Evolutionary conservation across 2,329 filamentous ascomycete genomes (phyloP).

Genomic region (Scedosporium dehoogii): DNA sequence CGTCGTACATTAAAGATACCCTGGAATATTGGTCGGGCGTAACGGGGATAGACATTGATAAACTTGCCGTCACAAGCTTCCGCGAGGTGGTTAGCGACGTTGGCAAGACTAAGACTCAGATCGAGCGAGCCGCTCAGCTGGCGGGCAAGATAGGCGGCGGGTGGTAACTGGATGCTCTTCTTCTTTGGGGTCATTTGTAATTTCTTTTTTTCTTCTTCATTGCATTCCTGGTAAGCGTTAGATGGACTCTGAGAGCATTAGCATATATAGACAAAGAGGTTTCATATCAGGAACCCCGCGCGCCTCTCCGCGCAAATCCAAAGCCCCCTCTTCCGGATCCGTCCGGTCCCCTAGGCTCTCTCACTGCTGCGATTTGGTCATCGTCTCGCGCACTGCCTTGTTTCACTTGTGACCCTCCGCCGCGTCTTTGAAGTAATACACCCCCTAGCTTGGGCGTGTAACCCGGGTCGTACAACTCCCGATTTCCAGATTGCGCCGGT

Average conservation of each 20-base stretch:
- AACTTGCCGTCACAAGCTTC: conserved; percentile 76
- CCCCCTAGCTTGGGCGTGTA: conserved; percentile 56
- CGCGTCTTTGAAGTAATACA: conserved; percentile 29
- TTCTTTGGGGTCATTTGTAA: conserved; percentile 3
- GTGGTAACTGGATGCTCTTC: conserved; percentile 49
- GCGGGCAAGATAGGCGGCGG: conserved; percentile 87
- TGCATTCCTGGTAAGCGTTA: neutral
- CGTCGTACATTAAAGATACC: conserved; percentile 53
- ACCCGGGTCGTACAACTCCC: conserved; percentile 70
- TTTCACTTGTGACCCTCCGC: conserved; percentile 22
- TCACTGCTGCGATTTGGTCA: conserved; percentile 59
- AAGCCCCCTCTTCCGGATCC: conserved; percentile 67
- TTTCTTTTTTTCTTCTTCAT: conserved; percentile 6
- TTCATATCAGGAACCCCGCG: conserved; percentile 29
- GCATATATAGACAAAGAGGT: conserved; percentile 7
- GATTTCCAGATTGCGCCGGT: conserved; percentile 18
- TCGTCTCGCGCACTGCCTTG: conserved; percentile 44
- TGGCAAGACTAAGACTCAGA: conserved; percentile 65
- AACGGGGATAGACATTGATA: conserved; percentile 61
- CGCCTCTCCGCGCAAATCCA: conserved; percentile 56
- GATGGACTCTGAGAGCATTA: neutral
- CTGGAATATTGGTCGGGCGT: conserved; percentile 67
- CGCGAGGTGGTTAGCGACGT: conserved; percentile 92
- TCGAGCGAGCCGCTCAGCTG: conserved; percentile 76
- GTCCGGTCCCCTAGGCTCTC: conserved; percentile 70